Base-by-base conservation (phyloP, 164 flowering plant species). In the Annona squamosa region DNA sequence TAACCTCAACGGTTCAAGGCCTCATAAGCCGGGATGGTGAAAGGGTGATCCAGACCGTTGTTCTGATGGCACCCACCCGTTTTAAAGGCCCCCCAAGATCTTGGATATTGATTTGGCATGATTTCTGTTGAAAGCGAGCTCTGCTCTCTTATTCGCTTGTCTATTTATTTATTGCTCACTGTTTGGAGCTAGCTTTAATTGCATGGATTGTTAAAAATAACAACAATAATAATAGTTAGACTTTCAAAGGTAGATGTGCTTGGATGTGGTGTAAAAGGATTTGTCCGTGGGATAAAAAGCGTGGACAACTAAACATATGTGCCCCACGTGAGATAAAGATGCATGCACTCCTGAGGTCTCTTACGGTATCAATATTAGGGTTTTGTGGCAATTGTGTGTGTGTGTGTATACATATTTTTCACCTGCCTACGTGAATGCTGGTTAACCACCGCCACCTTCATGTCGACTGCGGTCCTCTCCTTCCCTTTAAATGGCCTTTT, bases 381-480 rank as follows among this genome's bases (percentile, higher is more conserved):
- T 52, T 52, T 52, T 52, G 5, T 4, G 57, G 16, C 5, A 62
- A 17, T 62, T 2, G 2, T 62, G 0, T 19, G 16, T 62, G 16
- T 62, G 37, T 26, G 37, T 26, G 37, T 26, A 26, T 26, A 26
- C 1, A 26, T 26, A 26, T 26, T 62, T 17, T 19, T 2, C 16
- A 62, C 19, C 37, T 43, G 37, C 37, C 37, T 26, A 26, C 37
- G 37, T 26, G 37, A 26, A 26, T 47, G 48, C 59, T 48, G 48
- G 7, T 68, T 68, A 68, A 17, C 71, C 43, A 68, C 59, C 59
- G 5, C 48, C 59, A 18, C 47, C n/a, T 68, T 68, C 71, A 68
- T 47, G 71, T 48, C 59, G 18, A 18, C 71, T 47, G 18, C 48
- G 71, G 61, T 68, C 13, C 43, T 18, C 18, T 68, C 48, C 71